Conservation (phyloP, 768 basidiomycete genomes). For the Russula earlei region DNA sequence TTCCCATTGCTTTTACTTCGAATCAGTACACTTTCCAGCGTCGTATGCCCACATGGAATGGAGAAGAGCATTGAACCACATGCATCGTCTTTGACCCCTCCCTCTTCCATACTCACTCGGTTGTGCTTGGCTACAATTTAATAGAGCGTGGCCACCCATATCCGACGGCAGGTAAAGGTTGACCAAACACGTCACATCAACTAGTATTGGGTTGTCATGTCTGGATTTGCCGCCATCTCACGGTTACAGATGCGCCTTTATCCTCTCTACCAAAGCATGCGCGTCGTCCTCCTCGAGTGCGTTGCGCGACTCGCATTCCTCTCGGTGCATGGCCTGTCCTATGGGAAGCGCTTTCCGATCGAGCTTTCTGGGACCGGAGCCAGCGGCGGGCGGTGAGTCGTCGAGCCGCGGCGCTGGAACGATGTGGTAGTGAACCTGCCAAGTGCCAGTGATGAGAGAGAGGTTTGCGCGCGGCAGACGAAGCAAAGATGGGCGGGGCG, state of each 20-base stretch:
- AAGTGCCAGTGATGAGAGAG: too few relatives aligned
- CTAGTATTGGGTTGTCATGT: too few relatives aligned
- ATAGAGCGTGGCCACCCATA: too few relatives aligned
- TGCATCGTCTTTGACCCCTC: too few relatives aligned
- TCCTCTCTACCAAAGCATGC: constrained; percentile 32
- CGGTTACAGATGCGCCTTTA: constrained; percentile 24
- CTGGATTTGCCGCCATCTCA: background rate
- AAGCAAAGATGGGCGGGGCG: constrained; percentile 18
- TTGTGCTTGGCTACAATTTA: too few relatives aligned
- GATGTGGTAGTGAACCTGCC: constrained; percentile 67
- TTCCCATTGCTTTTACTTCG: too few relatives aligned
- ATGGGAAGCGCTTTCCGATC: constrained; percentile 29
- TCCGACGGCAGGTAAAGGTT: background rate
- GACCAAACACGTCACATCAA: too few relatives aligned
- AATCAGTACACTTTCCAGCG: too few relatives aligned
- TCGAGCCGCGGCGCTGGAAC: constrained; percentile 55
- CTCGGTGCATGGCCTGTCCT: constrained; percentile 46
- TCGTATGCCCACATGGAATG: too few relatives aligned
- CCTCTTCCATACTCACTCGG: too few relatives aligned
- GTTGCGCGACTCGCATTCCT: constrained; percentile 47
- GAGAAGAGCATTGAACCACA: too few relatives aligned
- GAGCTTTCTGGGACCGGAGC: constrained; percentile 9
- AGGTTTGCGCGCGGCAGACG: background rate
- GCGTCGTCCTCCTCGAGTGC: constrained; percentile 57
- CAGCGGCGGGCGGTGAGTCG: constrained; percentile 8